These are phyloP conservation scores for Russula abietina DNA, from an alignment of 768 basidiomycete species.

Conservation along the genomic window DNA sequence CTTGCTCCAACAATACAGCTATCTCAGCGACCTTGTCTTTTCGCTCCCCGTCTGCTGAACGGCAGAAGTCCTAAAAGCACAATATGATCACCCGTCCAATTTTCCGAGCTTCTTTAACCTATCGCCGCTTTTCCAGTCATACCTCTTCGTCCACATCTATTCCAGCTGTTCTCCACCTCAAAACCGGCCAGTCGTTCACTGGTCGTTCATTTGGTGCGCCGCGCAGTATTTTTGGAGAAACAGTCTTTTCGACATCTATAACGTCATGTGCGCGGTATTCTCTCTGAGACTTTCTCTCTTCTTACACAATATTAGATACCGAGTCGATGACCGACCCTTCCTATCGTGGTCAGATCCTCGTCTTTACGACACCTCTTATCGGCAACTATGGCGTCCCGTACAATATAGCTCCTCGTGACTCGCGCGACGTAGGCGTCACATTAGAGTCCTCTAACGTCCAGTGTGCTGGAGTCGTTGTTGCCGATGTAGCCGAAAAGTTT, in stretches of 20 bases:
- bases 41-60: conserved; percentile 49
- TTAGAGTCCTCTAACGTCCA: conserved; percentile 89
- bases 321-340: conserved; percentile 99
- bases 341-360: conserved; percentile 95
- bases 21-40: conserved; percentile 88
- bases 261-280: conserved; percentile 61
- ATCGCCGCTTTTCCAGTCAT: conserved; percentile 65
- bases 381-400: conserved; percentile 96
- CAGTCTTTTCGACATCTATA: conserved; percentile 97
- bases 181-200: conserved; percentile 87
- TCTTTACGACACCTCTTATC: conserved; percentile 97
- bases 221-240: conserved; percentile 88
- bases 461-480: conserved; percentile 87
- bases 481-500: conserved; percentile 90
- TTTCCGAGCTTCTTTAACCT: conserved; percentile 43
- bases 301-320: conserved; percentile 57
- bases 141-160: conserved; percentile 38
- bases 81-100: conserved; percentile 55
- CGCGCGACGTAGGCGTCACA: conserved; percentile 74
- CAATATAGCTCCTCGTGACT: conserved; percentile 68
- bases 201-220: conserved; percentile 88
- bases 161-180: conserved; percentile 87
- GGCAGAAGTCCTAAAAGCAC: conserved; percentile 26
- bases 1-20: conserved; percentile 40
- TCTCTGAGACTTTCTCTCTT: conserved; percentile 13